Conservation (phyloP, 1,284 basidiomycete genomes). For the Heliocybe sulcata region DNA sequence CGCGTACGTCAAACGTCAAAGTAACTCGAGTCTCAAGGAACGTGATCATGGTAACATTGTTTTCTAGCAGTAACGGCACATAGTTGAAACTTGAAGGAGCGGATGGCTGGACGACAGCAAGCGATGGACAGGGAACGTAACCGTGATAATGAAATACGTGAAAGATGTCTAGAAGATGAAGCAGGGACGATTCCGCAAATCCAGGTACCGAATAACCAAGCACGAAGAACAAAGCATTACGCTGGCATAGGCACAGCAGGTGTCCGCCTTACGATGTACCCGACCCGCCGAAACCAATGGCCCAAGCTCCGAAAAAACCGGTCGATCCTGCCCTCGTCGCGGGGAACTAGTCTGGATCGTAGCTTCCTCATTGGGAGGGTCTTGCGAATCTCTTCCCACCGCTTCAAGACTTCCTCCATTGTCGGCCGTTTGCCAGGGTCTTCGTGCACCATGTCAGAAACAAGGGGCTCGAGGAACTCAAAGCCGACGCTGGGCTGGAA, state of each 20-base stretch:
- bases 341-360: neutral
- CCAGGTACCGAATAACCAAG: too few relatives aligned
- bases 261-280: neutral
- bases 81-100: too few relatives aligned
- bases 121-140: too few relatives aligned
- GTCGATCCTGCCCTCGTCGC: neutral
- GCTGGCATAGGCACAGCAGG: neutral
- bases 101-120: too few relatives aligned
- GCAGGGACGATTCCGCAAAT: too few relatives aligned
- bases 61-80: too few relatives aligned
- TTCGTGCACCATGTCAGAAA: neutral
- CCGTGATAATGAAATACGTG: neutral
- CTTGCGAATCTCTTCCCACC: neutral
- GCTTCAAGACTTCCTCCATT: constrained; percentile 1
- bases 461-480: neutral
- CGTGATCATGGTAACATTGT: too few relatives aligned
- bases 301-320: neutral
- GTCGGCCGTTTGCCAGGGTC: neutral
- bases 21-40: too few relatives aligned
- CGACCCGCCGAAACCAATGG: neutral
- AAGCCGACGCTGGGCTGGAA: neutral
- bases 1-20: too few relatives aligned
- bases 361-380: neutral
- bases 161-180: neutral
- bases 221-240: neutral